Evolutionary conservation across 2,329 filamentous ascomycete genomes (phyloP).

Genomic region (Uncinocarpus reesii): DNA sequence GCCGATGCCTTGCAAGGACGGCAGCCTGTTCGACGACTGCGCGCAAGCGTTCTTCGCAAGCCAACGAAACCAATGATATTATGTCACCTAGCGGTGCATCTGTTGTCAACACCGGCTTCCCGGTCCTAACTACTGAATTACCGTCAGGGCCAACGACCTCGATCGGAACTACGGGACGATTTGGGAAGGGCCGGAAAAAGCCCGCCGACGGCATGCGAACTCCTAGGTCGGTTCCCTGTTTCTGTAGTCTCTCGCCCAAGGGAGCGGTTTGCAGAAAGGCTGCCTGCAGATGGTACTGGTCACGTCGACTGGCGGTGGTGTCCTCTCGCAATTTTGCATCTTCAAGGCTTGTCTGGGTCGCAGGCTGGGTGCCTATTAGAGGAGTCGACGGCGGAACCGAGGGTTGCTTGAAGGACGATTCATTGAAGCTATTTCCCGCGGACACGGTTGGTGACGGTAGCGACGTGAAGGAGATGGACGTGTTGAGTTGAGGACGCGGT

Average conservation of each 20-base stretch:
- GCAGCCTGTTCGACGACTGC: slow-evolving; percentile 68
- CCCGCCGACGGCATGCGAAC: slow-evolving; percentile 50
- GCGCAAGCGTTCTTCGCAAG: slow-evolving; percentile 67
- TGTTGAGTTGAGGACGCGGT: slow-evolving; percentile 39
- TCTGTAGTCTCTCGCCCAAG: slow-evolving; percentile 45
- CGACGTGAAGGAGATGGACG: slow-evolving; percentile 34
- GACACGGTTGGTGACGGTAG: slow-evolving; percentile 32
- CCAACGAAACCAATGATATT: slow-evolving; percentile 69
- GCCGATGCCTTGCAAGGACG: slow-evolving; percentile 58
- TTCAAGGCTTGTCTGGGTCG: slow-evolving; percentile 6
- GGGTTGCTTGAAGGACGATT: slow-evolving; percentile 38
- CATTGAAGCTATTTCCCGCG: slow-evolving; percentile 42
- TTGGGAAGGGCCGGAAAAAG: slow-evolving; percentile 36
- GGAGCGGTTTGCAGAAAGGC: slow-evolving; percentile 59
- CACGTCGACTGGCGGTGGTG: slow-evolving; percentile 51
- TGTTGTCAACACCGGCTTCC: slow-evolving; percentile 63
- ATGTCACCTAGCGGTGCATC: slow-evolving; percentile 66
- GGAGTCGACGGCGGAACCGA: slow-evolving; percentile 45
- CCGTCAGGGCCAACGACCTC: slow-evolving; percentile 52
- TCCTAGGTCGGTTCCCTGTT: slow-evolving; percentile 50
- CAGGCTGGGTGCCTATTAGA: slow-evolving; percentile 46
- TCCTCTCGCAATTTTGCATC: slow-evolving; percentile 53
- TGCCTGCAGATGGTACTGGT: slow-evolving; percentile 61
- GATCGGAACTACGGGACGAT: slow-evolving; percentile 34
- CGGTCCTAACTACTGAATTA: slow-evolving; percentile 51